Percentiles rank a stretch among this genome's conserved stretches.
phyloP scores from a whole-genome alignment of 2,329 filamentous ascomycete species.

The Dryadomyces sulphureus region DNA sequence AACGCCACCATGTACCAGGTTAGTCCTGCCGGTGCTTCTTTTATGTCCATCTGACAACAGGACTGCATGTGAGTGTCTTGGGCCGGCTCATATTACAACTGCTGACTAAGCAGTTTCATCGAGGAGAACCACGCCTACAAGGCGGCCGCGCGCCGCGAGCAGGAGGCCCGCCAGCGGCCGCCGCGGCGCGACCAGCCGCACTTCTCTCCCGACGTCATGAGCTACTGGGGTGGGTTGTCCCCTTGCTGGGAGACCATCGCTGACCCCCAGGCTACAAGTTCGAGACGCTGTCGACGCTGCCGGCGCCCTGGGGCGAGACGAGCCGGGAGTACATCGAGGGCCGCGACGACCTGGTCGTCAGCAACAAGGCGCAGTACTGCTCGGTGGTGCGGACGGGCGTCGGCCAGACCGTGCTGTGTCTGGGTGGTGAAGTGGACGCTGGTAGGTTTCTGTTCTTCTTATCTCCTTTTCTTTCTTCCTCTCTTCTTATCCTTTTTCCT shows the following conservation, averaged over 20 bases:
- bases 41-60: neutral
- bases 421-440: constrained; percentile 90
- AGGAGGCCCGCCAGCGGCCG: constrained; percentile 33
- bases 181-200: constrained; percentile 11
- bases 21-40: constrained; percentile 16
- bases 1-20: constrained; percentile 87
- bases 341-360: constrained; percentile 57
- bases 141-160: constrained; percentile 41
- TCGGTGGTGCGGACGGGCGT: constrained; percentile 84
- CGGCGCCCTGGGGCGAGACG: constrained; percentile 57
- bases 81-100: constrained; percentile 12
- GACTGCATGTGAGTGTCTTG: constrained; percentile 9
- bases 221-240: constrained; percentile 61
- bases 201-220: constrained; percentile 64
- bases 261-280: constrained; percentile 73
- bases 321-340: constrained; percentile 64
- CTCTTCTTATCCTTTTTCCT: no score
- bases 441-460: constrained; percentile 29
- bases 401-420: constrained; percentile 56
- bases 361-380: constrained; percentile 90
- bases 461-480: no score
- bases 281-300: constrained; percentile 68
- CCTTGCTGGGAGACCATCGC: neutral
- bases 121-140: constrained; percentile 79
- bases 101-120: constrained; percentile 50